Percentiles rank a stretch among this genome's conserved stretches.
Conservation (phyloP, 2,329 filamentous ascomycete genomes). For the Penicillium thymicola region DNA sequence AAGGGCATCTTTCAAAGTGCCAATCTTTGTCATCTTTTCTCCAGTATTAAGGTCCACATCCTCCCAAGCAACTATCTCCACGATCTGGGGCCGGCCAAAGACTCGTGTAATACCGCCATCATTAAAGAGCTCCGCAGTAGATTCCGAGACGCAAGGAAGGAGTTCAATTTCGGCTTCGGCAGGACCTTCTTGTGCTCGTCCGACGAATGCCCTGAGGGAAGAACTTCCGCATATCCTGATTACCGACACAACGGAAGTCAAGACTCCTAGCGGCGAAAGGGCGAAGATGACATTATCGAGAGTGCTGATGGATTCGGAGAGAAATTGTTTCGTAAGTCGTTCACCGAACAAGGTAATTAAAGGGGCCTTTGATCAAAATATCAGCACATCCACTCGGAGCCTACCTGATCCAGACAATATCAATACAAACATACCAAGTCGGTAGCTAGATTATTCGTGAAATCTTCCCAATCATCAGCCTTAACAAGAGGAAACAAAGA, state of each 20-base stretch:
- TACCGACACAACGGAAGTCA: constrained; percentile 45
- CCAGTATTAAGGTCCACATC: constrained; percentile 37
- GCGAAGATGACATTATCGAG: constrained; percentile 49
- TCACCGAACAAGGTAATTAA: constrained; percentile 47
- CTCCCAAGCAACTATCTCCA: constrained; percentile 43
- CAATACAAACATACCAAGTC: constrained; percentile 31
- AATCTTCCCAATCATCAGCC: constrained; percentile 37
- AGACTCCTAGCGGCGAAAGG: constrained; percentile 46
- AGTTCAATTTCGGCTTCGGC: constrained; percentile 44
- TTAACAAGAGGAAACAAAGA: constrained; percentile 20
- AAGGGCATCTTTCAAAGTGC: constrained; percentile 29
- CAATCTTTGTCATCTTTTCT: constrained; percentile 17
- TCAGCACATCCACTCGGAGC: not conserved
- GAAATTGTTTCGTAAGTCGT: constrained; percentile 48
- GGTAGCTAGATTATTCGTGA: constrained; percentile 40
- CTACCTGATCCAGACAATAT: not conserved
- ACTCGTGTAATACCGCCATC: constrained; percentile 39
- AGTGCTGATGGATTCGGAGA: constrained; percentile 43
- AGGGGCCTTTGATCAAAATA: constrained; percentile 24
- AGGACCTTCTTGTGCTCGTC: constrained; percentile 44
- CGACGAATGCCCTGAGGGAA: constrained; percentile 46
- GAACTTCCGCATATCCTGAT: constrained; percentile 47
- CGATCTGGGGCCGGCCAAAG: constrained; percentile 33
- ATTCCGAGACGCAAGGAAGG: constrained; percentile 47
- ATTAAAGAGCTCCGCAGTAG: constrained; percentile 48